A percentile compares a stretch with the other conserved stretches of the same genome.
phyloP scores from a whole-genome alignment of 2,329 filamentous ascomycete species.

The Hymenoscyphus salicellus region DNA sequence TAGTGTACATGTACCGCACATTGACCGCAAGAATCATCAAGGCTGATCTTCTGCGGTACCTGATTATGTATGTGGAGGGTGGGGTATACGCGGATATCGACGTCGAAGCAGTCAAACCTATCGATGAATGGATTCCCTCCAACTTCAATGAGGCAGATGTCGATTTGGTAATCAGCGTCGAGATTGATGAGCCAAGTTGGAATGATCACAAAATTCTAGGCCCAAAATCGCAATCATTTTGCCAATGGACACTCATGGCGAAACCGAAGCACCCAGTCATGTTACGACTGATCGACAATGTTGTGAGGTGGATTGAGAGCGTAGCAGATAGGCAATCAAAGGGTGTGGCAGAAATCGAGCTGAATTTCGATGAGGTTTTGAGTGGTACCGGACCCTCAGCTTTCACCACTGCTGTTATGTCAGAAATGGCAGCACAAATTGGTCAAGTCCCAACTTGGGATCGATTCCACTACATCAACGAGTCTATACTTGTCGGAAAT shows the following conservation, averaged over 20 bases:
- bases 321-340: constrained; percentile 56
- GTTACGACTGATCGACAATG: constrained; percentile 64
- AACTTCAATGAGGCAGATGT: constrained; percentile 56
- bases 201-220: constrained; percentile 61
- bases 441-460: constrained; percentile 55
- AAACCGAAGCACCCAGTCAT: constrained; percentile 66
- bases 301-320: constrained; percentile 60
- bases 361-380: constrained; percentile 69
- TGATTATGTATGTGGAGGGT: constrained; percentile 59
- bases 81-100: constrained; percentile 58
- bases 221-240: constrained; percentile 65
- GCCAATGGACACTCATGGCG: constrained; percentile 70
- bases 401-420: constrained; percentile 61
- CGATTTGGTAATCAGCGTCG: constrained; percentile 66
- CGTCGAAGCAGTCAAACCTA: constrained; percentile 50
- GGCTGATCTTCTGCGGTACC: constrained; percentile 63
- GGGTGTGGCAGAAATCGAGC: constrained; percentile 53
- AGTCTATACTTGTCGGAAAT: constrained; percentile 51
- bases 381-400: constrained; percentile 66
- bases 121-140: constrained; percentile 58
- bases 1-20: constrained; percentile 58
- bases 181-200: constrained; percentile 66
- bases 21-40: constrained; percentile 64
- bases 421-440: constrained; percentile 54
- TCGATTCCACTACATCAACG: constrained; percentile 59